Evolutionary conservation across 2,329 filamentous ascomycete genomes (phyloP).

Genomic region (Ophiosphaerella narmari): DNA sequence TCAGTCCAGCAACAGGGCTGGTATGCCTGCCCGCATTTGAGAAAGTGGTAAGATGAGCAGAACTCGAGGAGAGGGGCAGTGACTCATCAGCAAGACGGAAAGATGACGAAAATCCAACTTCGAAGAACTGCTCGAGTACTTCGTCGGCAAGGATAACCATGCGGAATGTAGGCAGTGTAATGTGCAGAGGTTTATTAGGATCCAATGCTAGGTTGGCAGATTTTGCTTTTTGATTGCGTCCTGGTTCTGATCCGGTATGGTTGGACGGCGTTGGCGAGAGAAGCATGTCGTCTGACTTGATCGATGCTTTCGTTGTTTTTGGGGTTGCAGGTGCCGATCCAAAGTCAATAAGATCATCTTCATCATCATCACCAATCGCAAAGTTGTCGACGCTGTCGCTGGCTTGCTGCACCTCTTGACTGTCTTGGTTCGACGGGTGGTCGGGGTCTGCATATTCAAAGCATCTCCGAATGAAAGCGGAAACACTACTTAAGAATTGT

Average conservation of each 20-base stretch:
- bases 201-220: constrained; percentile 89
- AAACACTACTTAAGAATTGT: constrained; percentile 88
- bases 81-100: constrained; percentile 80
- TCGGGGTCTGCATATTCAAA: constrained; percentile 98
- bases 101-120: constrained; percentile 89
- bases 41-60: constrained; percentile 82
- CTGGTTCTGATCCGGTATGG: constrained; percentile 29
- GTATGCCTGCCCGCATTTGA: constrained; percentile 64
- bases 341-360: constrained; percentile 67
- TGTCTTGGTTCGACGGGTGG: constrained; percentile 63
- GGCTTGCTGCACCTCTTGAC: constrained; percentile 33
- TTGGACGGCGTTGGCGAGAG: constrained; percentile 31
- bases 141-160: constrained; percentile 99
- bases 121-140: constrained; percentile 94
- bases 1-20: constrained; percentile 45
- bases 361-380: constrained; percentile 72
- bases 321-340: constrained; percentile 46
- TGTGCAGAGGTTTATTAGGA: constrained; percentile 89
- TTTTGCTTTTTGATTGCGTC: constrained; percentile 61
- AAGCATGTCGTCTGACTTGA: constrained; percentile 37
- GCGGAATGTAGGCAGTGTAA: constrained; percentile 95
- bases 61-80: constrained; percentile 56
- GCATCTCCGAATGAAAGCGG: constrained; percentile 91
- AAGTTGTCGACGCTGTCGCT: constrained; percentile 61
- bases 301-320: constrained; percentile 28